Evolutionary conservation across 2,329 filamentous ascomycete genomes (phyloP), one percentile per base, ranked within the genome.

Genomic region (Raffaelea arxii): DNA sequence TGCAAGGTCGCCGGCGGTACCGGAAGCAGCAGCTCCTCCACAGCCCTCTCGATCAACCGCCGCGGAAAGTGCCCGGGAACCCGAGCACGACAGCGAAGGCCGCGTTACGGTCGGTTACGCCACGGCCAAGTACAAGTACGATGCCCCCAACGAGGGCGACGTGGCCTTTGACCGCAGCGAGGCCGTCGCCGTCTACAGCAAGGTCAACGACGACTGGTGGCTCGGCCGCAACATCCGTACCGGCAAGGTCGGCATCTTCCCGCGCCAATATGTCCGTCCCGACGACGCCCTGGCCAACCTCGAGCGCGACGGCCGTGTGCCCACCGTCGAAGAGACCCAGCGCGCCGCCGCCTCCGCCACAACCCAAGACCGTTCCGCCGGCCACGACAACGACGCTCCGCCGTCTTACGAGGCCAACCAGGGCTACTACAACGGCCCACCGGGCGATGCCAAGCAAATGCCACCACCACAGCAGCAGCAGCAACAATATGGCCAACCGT

Each of bases 171-270:
- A 87, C 60, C 81, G 84, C 51, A 84, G 90, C 60, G 91, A 97
- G 67, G 73, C 75, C 53, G 74, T 97, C 55, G 76, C 79, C 49
- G 85, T 97, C 21, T 78, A 80, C 54, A 87, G 95, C 67, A 90
- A 94, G 70, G 92, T 95, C 84, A 97, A 97, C 66, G 80, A 82
- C 52, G 90, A 97, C 66, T 97, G 91, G 91, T 96, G 89, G 88
- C 83, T 88, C 73, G 91, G 91, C 55, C 79, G 78, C 56, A 95
- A 94, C 66, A 72, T 83, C 59, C 80, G 88, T 45, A 94, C 89
- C 9, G 84, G 84, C 47, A 69, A 78, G 55, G 87, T 94, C 67
- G 91, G 91, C 57, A 95, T 97, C 62, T 97, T 97, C 75, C 91
- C 91, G n/a, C 79, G 84, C 56, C 88, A 78, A 62, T 97, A 97